Conservation (phyloP, 257 asterid species). For the Eucommia ulmoides region DNA sequence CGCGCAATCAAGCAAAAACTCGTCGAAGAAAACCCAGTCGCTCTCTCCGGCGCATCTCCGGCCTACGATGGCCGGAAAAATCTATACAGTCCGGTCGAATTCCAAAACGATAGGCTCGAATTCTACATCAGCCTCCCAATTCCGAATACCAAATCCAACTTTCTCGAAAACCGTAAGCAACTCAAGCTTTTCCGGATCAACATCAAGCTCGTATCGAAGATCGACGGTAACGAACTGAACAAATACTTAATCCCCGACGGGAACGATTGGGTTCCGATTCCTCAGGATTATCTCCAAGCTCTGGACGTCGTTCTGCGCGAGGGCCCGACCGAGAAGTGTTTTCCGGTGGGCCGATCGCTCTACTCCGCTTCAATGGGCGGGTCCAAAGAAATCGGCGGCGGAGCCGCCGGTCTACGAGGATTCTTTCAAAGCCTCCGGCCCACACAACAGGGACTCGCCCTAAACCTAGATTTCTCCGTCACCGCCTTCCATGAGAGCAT, state of each 20-base stretch:
- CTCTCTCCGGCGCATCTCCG: constrained; percentile 47
- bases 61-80: constrained; percentile 78
- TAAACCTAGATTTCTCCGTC: constrained; percentile 82
- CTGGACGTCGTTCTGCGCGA: constrained; percentile 79
- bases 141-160: constrained; percentile 12
- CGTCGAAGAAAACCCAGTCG: constrained; percentile 39
- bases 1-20: constrained; percentile 57
- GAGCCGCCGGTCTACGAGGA: constrained; percentile 75
- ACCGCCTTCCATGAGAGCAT: constrained; percentile 93
- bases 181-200: constrained; percentile 54
- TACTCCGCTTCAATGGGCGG: constrained; percentile 70
- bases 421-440: constrained; percentile 92
- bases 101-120: constrained; percentile 57
- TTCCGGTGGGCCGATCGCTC: constrained; percentile 52
- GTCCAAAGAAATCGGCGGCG: constrained; percentile 72
- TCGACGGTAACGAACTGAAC: constrained; percentile 50
- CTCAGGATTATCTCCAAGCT: constrained; percentile 95
- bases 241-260: constrained; percentile 34
- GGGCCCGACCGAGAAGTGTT: constrained; percentile 51
- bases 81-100: constrained; percentile 67
- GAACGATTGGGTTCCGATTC: constrained; percentile 44
- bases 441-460: constrained; percentile 88
- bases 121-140: constrained; percentile 58
- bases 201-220: constrained; percentile 69
- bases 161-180: constrained; percentile 13